Evolutionary conservation across 768 basidiomycete species (phyloP), one percentile per base, ranked within the genome.

Genomic region (Lactifluus pinguis): DNA sequence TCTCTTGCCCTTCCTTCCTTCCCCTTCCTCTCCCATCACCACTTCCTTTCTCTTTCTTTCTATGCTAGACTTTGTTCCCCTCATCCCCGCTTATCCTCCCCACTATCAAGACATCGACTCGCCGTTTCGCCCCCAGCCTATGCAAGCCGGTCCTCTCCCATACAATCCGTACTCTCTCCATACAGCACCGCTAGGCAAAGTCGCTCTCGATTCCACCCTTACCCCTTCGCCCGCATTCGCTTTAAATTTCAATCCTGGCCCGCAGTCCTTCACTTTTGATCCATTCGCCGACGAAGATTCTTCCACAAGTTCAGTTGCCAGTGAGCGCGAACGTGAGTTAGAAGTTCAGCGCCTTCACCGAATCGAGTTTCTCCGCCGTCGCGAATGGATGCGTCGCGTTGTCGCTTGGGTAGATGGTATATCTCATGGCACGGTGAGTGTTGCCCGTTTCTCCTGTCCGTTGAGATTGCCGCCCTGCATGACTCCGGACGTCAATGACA

Each of bases 311-410:
- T 66, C 65, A 2, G 57, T 38, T 10, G 59, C 57, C 17, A 53
- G 55, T 52, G 57, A 54, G 29, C 57, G 49, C 4, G 52, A 54
- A 55, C 62, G 54, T 9, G 55, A 62, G 13, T 45, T 57, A 17
- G 65, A 57, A n/a, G 54, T 49, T 42, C 63, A 61, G 30, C 65
- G 64, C 25, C 48, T 54, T 29, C 64, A 49, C 17, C 56, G 60
- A 5, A 49, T 65, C 50, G 63, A 66, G 60, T 65, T 66, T 29
- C 60, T 66, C 10, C 59, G 63, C 4, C 60, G 48, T 9, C 63
- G 63, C 39, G 64, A 66, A 50, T 65, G 65, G 63, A 65, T 66
- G 60, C 63, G 64, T 42, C 63, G 65, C 9, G 65, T 66, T 41
- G 60, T 53, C 6, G 65, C 63, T 21, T 66, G 65, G 65, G 65